phyloP scores from a whole-genome alignment of 495 filamentous ascomycete species.

The Darksidea phi region DNA sequence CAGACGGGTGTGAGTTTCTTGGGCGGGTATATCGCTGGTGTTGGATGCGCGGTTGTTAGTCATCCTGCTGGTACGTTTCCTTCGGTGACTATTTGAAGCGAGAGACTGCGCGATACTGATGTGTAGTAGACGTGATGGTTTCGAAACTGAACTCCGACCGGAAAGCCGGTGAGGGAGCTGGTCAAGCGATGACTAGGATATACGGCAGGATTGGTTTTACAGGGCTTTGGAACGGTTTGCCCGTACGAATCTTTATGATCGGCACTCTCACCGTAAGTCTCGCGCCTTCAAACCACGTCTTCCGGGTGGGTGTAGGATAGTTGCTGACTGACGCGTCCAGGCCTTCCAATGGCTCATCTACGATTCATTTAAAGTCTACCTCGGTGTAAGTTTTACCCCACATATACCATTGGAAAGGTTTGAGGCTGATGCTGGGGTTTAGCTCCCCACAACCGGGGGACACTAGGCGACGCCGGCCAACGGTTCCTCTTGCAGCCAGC shows the following conservation, averaged over 20 bases:
- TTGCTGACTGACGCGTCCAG: conserved; percentile 45
- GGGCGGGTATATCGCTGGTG: conserved; percentile 70
- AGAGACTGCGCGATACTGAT: neutral
- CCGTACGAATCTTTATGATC: conserved; percentile 65
- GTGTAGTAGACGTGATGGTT: conserved; percentile 64
- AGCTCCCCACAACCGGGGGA: conserved; percentile 63
- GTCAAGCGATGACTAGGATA: conserved; percentile 61
- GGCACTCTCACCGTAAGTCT: conserved; percentile 45
- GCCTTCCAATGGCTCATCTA: conserved; percentile 80
- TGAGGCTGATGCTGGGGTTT: conserved; percentile 11
- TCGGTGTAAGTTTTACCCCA: conserved; percentile 48
- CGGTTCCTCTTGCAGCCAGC: no score
- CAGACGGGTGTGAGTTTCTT: conserved; percentile 70
- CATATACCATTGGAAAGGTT: neutral
- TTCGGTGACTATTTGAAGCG: conserved; percentile 51
- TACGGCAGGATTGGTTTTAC: conserved; percentile 71
- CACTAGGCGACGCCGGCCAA: conserved; percentile 41
- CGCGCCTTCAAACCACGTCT: neutral
- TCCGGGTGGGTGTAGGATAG: conserved; percentile 20
- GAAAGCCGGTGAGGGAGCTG: conserved; percentile 63
- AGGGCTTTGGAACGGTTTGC: conserved; percentile 69
- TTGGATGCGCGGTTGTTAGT: conserved; percentile 59
- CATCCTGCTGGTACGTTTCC: conserved; percentile 43
- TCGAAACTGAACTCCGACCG: conserved; percentile 67
- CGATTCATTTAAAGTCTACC: conserved; percentile 73